These are phyloP conservation scores for Apiotrichum mycotoxinovorans DNA, from an alignment of 1,284 basidiomycete species.

Conservation along the genomic window DNA sequence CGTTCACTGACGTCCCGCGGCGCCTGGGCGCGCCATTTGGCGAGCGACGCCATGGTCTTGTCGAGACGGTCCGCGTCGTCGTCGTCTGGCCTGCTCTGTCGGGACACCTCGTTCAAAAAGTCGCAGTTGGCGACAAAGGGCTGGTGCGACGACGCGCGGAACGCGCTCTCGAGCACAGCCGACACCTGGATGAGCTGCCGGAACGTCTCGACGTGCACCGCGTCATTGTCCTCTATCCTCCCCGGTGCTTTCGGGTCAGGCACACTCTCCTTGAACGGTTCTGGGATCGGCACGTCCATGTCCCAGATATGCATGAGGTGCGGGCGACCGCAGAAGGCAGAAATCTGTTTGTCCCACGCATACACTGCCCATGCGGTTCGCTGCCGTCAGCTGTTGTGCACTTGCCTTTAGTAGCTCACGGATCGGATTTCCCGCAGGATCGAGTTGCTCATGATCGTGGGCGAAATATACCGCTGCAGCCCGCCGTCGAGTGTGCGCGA, in stretches of 20 bases:
- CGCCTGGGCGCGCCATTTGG: slow-evolving; percentile 3
- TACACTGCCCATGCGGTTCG: slow-evolving; percentile 18
- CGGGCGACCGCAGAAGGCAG: slow-evolving; percentile 15
- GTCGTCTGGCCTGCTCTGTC: not conserved
- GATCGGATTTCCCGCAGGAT: slow-evolving; percentile 12
- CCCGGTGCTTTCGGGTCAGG: not conserved
- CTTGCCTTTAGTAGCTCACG: not conserved
- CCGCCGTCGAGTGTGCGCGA: slow-evolving; percentile 13
- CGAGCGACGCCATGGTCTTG: slow-evolving; percentile 6
- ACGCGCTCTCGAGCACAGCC: slow-evolving; percentile 7
- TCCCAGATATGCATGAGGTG: slow-evolving; percentile 14
- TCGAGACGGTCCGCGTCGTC: slow-evolving; percentile 12
- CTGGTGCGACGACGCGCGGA: slow-evolving; percentile 12
- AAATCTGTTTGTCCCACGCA: slow-evolving; percentile 18
- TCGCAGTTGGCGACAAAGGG: slow-evolving; percentile 10
- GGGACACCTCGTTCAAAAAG: slow-evolving; percentile 14
- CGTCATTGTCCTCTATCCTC: slow-evolving; percentile 6
- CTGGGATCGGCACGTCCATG: slow-evolving; percentile 16
- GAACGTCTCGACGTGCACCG: slow-evolving; percentile 8
- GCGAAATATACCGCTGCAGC: slow-evolving; percentile 9
- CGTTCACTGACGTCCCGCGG: not conserved
- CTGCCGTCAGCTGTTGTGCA: not conserved
- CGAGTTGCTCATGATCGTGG: not conserved
- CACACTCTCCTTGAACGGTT: slow-evolving; percentile 5
- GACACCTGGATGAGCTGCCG: slow-evolving; percentile 12